A percentile compares a stretch with the other conserved stretches of the same genome.
Evolutionary conservation across 1,139 yeast genomes (phyloP).

Genomic region (Geotrichum histeridarum): DNA sequence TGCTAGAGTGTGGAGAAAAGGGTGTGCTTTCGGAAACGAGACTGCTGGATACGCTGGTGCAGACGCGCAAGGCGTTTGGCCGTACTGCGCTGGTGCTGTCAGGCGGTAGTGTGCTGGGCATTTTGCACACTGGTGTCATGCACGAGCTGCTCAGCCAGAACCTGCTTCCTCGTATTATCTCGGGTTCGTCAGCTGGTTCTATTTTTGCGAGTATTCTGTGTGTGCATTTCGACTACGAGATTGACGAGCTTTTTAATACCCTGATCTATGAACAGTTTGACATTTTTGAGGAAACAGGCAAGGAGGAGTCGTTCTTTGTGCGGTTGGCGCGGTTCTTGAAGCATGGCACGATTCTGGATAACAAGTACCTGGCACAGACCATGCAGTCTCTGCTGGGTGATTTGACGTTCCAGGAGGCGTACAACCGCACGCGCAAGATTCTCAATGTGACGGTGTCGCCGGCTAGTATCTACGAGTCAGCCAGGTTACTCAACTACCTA

Average conservation of each 20-base stretch:
- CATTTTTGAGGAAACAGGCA: slow-evolving; percentile 59
- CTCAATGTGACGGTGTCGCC: slow-evolving; percentile 88
- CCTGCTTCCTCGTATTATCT: slow-evolving; percentile 79
- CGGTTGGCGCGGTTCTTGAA: slow-evolving; percentile 61
- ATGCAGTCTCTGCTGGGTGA: slow-evolving; percentile 82
- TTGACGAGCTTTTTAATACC: slow-evolving; percentile 50
- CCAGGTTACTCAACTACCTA: slow-evolving; percentile 76
- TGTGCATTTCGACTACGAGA: slow-evolving; percentile 72
- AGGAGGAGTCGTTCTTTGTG: slow-evolving; percentile 45
- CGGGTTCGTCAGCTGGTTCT: slow-evolving; percentile 96
- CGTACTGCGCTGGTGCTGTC: slow-evolving; percentile 86
- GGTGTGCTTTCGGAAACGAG: slow-evolving; percentile 54
- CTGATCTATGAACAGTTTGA: slow-evolving; percentile 50
- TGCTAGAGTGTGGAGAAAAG: slow-evolving; percentile 34
- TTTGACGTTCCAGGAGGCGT: slow-evolving; percentile 91
- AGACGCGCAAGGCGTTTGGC: slow-evolving; percentile 87
- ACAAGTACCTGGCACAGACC: slow-evolving; percentile 62
- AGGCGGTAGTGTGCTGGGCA: slow-evolving; percentile 94
- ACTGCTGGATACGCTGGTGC: slow-evolving; percentile 71
- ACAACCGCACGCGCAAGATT: slow-evolving; percentile 73
- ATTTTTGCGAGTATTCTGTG: slow-evolving; percentile 87
- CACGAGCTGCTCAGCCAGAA: slow-evolving; percentile 70
- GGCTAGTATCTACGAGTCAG: slow-evolving; percentile 50
- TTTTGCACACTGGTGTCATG: slow-evolving; percentile 87
- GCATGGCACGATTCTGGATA: slow-evolving; percentile 87